phyloP scores from a whole-genome alignment of 1,284 basidiomycete genomes.

The Ganoderma resinaceum region DNA sequence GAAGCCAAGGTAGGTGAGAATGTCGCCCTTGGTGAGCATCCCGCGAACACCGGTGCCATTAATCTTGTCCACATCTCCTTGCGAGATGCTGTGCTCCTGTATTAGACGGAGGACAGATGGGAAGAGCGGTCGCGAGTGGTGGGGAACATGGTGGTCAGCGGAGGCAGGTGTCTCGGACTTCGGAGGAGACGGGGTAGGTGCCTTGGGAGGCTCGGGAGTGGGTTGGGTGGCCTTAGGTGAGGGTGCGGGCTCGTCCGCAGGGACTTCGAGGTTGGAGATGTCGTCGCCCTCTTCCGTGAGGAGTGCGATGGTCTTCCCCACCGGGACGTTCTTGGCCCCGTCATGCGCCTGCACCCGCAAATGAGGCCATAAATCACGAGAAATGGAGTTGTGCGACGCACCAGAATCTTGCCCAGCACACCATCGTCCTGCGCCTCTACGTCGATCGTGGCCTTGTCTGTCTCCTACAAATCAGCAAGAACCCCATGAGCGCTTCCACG shows the following conservation, averaged over 20 bases:
- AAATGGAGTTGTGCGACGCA: conserved; percentile 44
- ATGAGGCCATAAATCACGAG: background rate
- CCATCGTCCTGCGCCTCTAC: conserved; percentile 99
- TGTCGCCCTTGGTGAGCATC: conserved; percentile 92
- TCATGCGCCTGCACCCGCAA: conserved; percentile 64
- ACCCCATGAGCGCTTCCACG: conserved; percentile 10
- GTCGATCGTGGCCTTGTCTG: conserved; percentile 99
- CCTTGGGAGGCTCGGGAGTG: conserved; percentile 41
- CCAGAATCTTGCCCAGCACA: conserved; percentile 91
- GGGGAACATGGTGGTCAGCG: conserved; percentile 44
- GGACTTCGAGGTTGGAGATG: conserved; percentile 83
- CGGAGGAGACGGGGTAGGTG: conserved; percentile 34
- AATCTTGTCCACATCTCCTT: conserved; percentile 63
- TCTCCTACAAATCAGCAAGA: conserved; percentile 70
- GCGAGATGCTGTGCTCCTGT: conserved; percentile 61
- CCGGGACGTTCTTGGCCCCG: conserved; percentile 86
- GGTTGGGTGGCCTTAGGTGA: conserved; percentile 33
- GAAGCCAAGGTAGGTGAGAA: conserved; percentile 82
- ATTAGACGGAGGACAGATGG: conserved; percentile 81
- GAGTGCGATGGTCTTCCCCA: conserved; percentile 91
- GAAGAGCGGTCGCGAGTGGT: conserved; percentile 71
- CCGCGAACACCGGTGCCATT: conserved; percentile 85
- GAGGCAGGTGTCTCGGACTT: conserved; percentile 21
- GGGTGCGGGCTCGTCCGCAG: conserved; percentile 52
- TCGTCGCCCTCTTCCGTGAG: conserved; percentile 98